Base-by-base conservation (phyloP, 2,329 filamentous ascomycete genomes). In the Peltaster fructicola region DNA sequence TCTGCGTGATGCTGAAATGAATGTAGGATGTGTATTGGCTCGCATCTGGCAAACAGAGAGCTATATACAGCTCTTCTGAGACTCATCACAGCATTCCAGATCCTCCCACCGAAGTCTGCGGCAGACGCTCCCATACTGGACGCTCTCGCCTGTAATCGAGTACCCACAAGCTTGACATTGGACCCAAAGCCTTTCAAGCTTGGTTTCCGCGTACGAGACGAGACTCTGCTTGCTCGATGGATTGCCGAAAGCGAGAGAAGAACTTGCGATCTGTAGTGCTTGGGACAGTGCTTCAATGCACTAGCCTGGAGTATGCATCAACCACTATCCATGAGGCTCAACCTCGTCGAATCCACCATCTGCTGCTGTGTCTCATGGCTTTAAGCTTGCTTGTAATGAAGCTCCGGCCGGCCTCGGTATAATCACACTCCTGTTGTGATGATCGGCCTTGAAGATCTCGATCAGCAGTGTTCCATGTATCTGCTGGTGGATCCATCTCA, bases 131-230 rank as follows among this genome's bases (percentile, higher is more conserved):
- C 57, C 3, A 37, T 59, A 4, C 38, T 61, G 38, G 54, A 61
- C 36, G 52, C 47, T 23, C 36, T 62, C 31, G 47, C 50, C 15
- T 57, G 55, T 20, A 61, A 61, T 33, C 41, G 49, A 7, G 40
- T 58, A 17, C 57, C 57, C 3, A 61, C 57, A 20, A 43, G 54
- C 23, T 40, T 61, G 47, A 61, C 57, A 1, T 44, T 60, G 45
- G 57, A 62, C 39, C 56, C 57, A 0, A 61, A 59, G 45, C 51
- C 54, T 12, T 62, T 61, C 40, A 61, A 60, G 45, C 48, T 58
- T 7, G 55, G 58, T 2, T 47, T 61, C 19, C 55, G 45, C 40
- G 50, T 55, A 4, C 48, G 58, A 31, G 45, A 61, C 39, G 35
- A 43, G 30, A 38, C 31, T 17, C 23, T 47, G 38, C 32, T 61